Percentiles rank a stretch among this genome's conserved stretches.
Evolutionary conservation across 768 basidiomycete species (phyloP).

Genomic region (Podaxis carcinomalis): DNA sequence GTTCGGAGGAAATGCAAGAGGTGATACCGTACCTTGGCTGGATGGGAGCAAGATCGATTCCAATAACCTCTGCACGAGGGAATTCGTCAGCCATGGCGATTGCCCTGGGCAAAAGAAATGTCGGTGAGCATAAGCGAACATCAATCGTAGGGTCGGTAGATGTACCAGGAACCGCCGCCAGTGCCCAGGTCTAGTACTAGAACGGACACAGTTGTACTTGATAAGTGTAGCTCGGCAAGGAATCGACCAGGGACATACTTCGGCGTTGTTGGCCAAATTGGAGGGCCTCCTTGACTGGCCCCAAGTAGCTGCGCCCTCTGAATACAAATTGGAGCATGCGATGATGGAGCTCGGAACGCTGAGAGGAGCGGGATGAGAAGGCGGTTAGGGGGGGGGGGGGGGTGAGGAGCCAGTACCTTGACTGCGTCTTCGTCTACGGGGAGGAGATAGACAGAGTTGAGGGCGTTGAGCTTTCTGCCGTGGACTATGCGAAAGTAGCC

Average conservation of each 20-base stretch:
- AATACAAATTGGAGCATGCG: conserved; percentile 66
- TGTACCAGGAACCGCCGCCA: conserved; percentile 59
- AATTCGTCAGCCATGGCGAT: conserved; percentile 75
- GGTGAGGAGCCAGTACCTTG: conserved; percentile 32
- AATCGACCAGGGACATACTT: conserved; percentile 23
- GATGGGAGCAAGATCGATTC: conserved; percentile 68
- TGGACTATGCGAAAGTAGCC: conserved; percentile 48
- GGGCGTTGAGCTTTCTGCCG: conserved; percentile 49
- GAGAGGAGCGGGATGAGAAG: conserved; percentile 1
- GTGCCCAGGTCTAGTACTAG: conserved; percentile 67
- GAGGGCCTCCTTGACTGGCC: conserved; percentile 56
- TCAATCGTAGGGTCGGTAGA: conserved; percentile 5
- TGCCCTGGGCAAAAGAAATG: conserved; percentile 40
- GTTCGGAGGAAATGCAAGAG: conserved; percentile 1
- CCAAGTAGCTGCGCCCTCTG: conserved; percentile 58
- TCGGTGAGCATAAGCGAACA: conserved; percentile 5
- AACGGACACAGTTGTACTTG: neutral
- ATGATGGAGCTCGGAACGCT: conserved; percentile 65
- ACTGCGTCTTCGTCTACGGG: conserved; percentile 67
- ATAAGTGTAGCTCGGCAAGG: neutral
- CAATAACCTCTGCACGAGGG: conserved; percentile 60
- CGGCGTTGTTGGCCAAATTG: conserved; percentile 44
- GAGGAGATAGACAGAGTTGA: conserved; percentile 56
- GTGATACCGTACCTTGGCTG: conserved; percentile 52
- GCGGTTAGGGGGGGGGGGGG: neutral